Evolutionary conservation across 305 asterid genomes (phyloP).

Genomic region (Fraxinus greggii): DNA sequence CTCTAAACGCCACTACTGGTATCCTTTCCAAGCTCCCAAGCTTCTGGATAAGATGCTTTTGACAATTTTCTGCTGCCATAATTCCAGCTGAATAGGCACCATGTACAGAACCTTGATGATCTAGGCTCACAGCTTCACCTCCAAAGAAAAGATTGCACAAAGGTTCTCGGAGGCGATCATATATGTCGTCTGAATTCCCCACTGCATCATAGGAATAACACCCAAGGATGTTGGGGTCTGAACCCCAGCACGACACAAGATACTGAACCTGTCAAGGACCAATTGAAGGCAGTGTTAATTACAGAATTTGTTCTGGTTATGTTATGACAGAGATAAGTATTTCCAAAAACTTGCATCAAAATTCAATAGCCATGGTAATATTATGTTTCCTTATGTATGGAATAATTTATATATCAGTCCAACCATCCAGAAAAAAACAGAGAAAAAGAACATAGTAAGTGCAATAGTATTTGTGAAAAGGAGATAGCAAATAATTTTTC

Average conservation of each 20-base stretch:
- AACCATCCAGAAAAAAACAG: neutral
- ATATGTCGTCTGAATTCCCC: slow-evolving; percentile 76
- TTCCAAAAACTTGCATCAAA: neutral
- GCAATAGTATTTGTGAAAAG: neutral
- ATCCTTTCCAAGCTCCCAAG: slow-evolving; percentile 59
- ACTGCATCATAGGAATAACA: slow-evolving; percentile 90
- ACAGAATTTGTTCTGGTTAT: neutral
- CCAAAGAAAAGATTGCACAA: slow-evolving; percentile 88
- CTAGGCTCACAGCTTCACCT: slow-evolving; percentile 90
- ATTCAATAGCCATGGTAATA: neutral
- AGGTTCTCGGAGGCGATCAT: slow-evolving; percentile 80
- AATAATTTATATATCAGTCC: neutral
- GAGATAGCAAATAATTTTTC: neutral
- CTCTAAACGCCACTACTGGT: slow-evolving; percentile 61
- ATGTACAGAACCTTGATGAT: slow-evolving; percentile 95
- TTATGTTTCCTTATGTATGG: neutral
- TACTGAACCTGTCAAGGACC: slow-evolving; percentile 57
- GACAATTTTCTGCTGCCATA: slow-evolving; percentile 82
- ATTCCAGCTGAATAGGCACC: slow-evolving; percentile 94
- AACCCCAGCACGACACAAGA: slow-evolving; percentile 88
- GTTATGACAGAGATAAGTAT: neutral
- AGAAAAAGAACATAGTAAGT: neutral
- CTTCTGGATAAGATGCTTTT: slow-evolving; percentile 55
- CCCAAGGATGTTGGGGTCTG: slow-evolving; percentile 79
- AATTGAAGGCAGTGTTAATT: slow-evolving; percentile 13